Evolutionary conservation across 306 rosid genomes (phyloP).

Genomic region (Potentilla sterilis): DNA sequence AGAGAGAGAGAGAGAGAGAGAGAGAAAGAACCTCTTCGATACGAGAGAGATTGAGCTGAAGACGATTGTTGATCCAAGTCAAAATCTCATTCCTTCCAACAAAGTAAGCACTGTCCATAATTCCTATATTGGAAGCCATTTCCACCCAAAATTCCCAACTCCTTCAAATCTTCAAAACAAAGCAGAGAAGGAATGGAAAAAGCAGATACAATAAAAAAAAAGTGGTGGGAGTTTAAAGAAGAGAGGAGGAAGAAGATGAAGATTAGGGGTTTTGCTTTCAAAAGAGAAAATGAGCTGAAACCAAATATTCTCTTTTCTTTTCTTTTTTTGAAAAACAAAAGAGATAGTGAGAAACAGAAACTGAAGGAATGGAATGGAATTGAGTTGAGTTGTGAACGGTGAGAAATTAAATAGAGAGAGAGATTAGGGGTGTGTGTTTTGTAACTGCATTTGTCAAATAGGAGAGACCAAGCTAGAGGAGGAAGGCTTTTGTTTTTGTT

Average conservation of each 20-base stretch:
- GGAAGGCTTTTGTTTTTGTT: neutral
- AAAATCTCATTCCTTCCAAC: conserved; percentile 94
- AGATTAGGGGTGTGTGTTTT: neutral
- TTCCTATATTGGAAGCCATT: conserved; percentile 90
- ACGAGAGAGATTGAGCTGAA: conserved; percentile 85
- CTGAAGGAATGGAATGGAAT: neutral
- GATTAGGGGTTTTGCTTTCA: conserved; percentile 10
- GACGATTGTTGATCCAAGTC: conserved; percentile 84
- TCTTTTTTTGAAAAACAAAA: neutral
- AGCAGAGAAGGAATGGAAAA: neutral
- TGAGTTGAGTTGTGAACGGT: conserved; percentile 10
- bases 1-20: too few species aligned
- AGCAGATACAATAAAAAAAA: neutral
- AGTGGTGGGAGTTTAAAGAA: neutral
- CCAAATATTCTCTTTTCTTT: neutral
- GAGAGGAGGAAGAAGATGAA: neutral
- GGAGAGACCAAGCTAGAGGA: neutral
- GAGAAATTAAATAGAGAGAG: conserved; percentile 11
- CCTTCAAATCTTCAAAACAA: conserved; percentile 1
- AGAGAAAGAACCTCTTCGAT: conserved; percentile 64
- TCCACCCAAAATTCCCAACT: conserved; percentile 25
- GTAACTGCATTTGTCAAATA: conserved; percentile 1
- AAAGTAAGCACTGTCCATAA: conserved; percentile 94
- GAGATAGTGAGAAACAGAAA: neutral
- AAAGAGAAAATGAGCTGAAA: neutral